These are phyloP conservation scores for Mycosphaerella sp. DNA, from an alignment of 2,329 filamentous ascomycete species.

Conservation along the genomic window DNA sequence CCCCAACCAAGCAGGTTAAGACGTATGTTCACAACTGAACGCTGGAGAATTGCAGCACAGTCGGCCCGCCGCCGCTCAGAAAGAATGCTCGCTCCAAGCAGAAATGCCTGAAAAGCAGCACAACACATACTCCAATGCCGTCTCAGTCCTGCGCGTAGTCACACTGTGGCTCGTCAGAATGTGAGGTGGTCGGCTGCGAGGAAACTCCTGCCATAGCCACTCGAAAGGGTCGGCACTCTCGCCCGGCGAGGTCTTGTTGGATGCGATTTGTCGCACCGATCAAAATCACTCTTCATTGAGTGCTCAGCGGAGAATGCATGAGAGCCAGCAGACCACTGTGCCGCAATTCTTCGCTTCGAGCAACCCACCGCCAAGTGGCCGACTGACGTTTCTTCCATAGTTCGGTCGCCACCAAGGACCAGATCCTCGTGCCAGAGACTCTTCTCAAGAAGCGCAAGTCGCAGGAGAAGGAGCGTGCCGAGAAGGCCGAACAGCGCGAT, in stretches of 20 bases:
- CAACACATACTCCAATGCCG: conserved; percentile 24
- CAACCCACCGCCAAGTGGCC: conserved; percentile 53
- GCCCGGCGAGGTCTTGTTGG: conserved; percentile 29
- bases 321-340: conserved; percentile 72
- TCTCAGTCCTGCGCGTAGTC: conserved; percentile 34
- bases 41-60: conserved; percentile 59
- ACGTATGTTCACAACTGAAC: conserved; percentile 44
- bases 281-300: conserved; percentile 48
- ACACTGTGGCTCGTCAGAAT: conserved; percentile 35
- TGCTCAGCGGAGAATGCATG: conserved; percentile 36
- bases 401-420: conserved; percentile 86
- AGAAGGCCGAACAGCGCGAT: conserved; percentile 52
- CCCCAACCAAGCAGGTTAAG: conserved; percentile 44
- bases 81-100: conserved; percentile 36
- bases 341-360: conserved; percentile 91
- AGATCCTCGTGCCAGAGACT: conserved; percentile 97
- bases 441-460: conserved; percentile 99
- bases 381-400: conserved; percentile 60
- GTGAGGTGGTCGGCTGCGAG: conserved; percentile 23
- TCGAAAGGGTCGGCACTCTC: conserved; percentile 28
- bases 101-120: conserved; percentile 16
- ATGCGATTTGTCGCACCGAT: conserved; percentile 59
- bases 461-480: conserved; percentile 97
- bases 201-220: conserved; percentile 17
- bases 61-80: conserved; percentile 63